phyloP scores from a whole-genome alignment of 2,329 filamentous ascomycete genomes.

The Blastomyces silverae region DNA sequence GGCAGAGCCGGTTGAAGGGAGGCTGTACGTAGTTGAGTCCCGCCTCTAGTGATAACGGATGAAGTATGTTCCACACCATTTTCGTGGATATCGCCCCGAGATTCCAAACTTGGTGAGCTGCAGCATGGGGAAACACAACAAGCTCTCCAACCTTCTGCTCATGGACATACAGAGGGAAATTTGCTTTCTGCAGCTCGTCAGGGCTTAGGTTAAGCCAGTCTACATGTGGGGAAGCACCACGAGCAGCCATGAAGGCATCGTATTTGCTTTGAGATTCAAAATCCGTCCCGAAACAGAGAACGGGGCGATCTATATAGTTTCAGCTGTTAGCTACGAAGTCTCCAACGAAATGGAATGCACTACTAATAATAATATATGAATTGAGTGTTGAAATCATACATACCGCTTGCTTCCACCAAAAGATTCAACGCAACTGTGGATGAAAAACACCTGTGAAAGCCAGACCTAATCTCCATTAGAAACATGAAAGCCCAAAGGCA shows the following conservation, averaged over 20 bases:
- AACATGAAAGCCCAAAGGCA: not conserved
- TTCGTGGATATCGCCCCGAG: slow-evolving; percentile 32
- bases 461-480: slow-evolving; percentile 25
- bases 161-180: slow-evolving; percentile 34
- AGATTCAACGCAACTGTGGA: slow-evolving; percentile 34
- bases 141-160: slow-evolving; percentile 32
- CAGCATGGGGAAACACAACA: slow-evolving; percentile 34
- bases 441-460: slow-evolving; percentile 36
- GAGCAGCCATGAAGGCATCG: slow-evolving; percentile 31
- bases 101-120: slow-evolving; percentile 36
- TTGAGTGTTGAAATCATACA: slow-evolving; percentile 7
- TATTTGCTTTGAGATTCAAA: slow-evolving; percentile 31
- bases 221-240: slow-evolving; percentile 32
- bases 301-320: slow-evolving; percentile 21
- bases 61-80: slow-evolving; percentile 36
- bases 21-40: slow-evolving; percentile 34
- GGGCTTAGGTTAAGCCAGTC: slow-evolving; percentile 32
- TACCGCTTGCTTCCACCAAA: slow-evolving; percentile 31
- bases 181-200: slow-evolving; percentile 28
- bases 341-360: not conserved
- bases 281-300: slow-evolving; percentile 35
- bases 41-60: slow-evolving; percentile 30
- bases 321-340: slow-evolving; percentile 5
- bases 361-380: no score
- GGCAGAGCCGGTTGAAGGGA: slow-evolving; percentile 32